Base-by-base conservation (phyloP, 164 flowering plant genomes). In the Houttuynia cordata region DNA sequence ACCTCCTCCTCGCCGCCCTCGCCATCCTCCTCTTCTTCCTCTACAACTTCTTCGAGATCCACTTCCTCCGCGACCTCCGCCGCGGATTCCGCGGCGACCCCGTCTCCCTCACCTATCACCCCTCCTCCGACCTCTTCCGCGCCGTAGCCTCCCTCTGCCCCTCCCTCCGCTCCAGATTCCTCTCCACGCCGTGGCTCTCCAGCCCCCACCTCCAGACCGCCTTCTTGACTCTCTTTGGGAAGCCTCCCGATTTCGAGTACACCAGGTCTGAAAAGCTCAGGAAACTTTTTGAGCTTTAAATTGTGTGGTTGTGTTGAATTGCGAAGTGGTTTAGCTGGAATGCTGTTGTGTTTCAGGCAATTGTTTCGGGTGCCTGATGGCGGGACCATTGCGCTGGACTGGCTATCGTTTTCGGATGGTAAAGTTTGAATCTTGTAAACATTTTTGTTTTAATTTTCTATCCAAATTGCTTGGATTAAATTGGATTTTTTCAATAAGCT, bases 301-400 rank as follows among this genome's bases (percentile, higher is more conserved):
- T 7, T 1, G 2, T 59, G 17, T 20, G 13, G 41, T 0, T 59
- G 25, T 40, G 6, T 30, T 30, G 37, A 30, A 30, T 41, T 41
- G 21, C 20, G 17, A 21, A 20, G 4, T 42, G 24, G 18, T 42
- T 59, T 19, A 50, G 13, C 24, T 45, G 25, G 49, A 52, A n/a
- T 34, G 37, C 19, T 37, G 37, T 51, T 58, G 12, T 66, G 41
- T 77, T 10, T 8, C 81, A 93, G 99, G 70, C 83, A 88, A 63
- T 49, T 91, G 34, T 94, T 83, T 68, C 71, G 56, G 66, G 56
- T 80, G 47, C 61, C 86, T 59, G 99, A 94, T 76, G 96, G 97
- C 63, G 99, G 99, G 64, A 88, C 83, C 21, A 75, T 91, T 65
- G 99, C 95, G 64, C 67, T 94, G 71, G 99, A 94, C 72, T 94